A percentile compares a stretch with the other conserved stretches of the same genome.
phyloP scores from a whole-genome alignment of 1,284 basidiomycete species.

The Cryptococcus depauperatus region DNA sequence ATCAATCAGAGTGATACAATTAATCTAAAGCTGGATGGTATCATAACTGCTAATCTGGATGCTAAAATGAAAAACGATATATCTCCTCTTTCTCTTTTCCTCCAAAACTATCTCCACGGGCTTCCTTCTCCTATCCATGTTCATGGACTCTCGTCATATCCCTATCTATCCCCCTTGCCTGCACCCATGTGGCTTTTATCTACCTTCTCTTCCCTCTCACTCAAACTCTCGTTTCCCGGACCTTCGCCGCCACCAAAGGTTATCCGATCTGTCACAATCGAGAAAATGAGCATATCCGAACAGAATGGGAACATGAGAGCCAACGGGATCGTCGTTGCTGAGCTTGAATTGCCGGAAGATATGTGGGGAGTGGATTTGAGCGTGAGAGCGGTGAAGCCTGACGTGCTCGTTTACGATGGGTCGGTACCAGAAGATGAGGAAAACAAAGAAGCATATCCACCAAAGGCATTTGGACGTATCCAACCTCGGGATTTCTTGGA shows the following conservation, averaged over 20 bases:
- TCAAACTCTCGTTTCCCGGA: slow-evolving; percentile 39
- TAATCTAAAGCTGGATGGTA: slow-evolving; percentile 26
- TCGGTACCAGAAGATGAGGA: slow-evolving; percentile 14
- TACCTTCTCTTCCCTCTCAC: slow-evolving; percentile 23
- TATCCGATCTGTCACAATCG: slow-evolving; percentile 40
- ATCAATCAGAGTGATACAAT: slow-evolving; percentile 15
- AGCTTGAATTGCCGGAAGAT: slow-evolving; percentile 32
- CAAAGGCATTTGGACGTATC: slow-evolving; percentile 26
- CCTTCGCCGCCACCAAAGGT: slow-evolving; percentile 37
- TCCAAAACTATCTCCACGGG: slow-evolving; percentile 37
- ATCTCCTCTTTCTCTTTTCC: slow-evolving; percentile 30
- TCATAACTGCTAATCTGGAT: slow-evolving; percentile 22
- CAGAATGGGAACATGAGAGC: slow-evolving; percentile 33
- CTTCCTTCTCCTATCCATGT: slow-evolving; percentile 33
- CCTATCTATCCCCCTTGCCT: slow-evolving; percentile 3
- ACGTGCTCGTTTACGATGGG: slow-evolving; percentile 43
- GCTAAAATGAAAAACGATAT: background rate
- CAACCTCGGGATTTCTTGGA: slow-evolving; percentile 22
- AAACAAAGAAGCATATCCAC: slow-evolving; percentile 15
- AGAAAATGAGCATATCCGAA: slow-evolving; percentile 39
- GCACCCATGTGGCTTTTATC: slow-evolving; percentile 34
- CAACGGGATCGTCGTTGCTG: slow-evolving; percentile 37
- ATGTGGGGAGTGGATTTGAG: slow-evolving; percentile 29
- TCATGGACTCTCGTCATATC: slow-evolving; percentile 24
- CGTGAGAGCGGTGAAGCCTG: slow-evolving; percentile 34